phyloP scores from a whole-genome alignment of 441 rosid genomes.

The Corymbia citriodora region DNA sequence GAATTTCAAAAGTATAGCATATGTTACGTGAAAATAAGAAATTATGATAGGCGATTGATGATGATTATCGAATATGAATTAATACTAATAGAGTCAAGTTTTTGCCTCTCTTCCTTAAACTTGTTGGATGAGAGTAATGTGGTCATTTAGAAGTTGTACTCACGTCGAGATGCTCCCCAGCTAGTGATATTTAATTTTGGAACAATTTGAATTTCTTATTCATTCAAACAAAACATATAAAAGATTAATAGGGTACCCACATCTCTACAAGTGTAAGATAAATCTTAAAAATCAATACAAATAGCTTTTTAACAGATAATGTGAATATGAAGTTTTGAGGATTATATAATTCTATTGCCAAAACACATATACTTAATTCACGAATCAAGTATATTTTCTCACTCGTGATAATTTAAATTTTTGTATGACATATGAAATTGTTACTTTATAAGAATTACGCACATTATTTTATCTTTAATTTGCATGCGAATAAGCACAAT shows the following conservation, averaged over 20 bases:
- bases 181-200: not conserved
- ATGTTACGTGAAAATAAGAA: too few species aligned
- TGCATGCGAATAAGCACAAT: not conserved
- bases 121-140: too few species aligned
- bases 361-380: too few species aligned
- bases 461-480: not conserved
- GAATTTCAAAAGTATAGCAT: too few species aligned
- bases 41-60: not conserved
- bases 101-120: not conserved
- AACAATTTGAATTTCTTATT: not conserved
- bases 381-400: too few species aligned
- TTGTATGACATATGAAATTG: too few species aligned
- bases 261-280: not conserved
- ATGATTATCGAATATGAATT: not conserved
- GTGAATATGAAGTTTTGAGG: not conserved
- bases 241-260: not conserved
- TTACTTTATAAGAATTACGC: not conserved
- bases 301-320: fast-evolving
- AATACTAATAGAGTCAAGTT: too few species aligned
- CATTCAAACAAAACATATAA: not conserved
- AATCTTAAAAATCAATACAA: not conserved
- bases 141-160: not conserved
- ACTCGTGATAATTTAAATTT: too few species aligned
- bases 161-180: not conserved
- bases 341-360: not conserved